Base-by-base conservation (phyloP, 805 yeast genomes). In the Debaryomyces castellii region DNA sequence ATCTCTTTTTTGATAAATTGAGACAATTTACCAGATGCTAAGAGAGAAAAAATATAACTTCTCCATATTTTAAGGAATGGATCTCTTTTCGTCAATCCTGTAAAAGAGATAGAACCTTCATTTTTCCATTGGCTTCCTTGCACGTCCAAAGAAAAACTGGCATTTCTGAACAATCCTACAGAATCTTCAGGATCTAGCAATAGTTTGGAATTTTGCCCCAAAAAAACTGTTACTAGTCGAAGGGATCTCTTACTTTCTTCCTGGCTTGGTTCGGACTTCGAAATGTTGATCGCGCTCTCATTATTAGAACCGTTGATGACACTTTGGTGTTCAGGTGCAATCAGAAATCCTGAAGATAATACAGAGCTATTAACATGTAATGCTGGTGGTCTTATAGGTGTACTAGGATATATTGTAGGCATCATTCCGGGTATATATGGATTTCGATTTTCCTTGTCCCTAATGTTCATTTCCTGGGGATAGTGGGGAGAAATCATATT, bases 101-200 rank as follows among this genome's bases (percentile, higher is more conserved):
- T 59, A 39, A 67, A 71, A 1, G 76, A 66, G 17, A 71, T 42
- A 6, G 62, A 58, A 2, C 77, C 77, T 39, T 70, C 74, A 39
- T 62, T 65, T 48, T 71, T 76, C 66, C 74, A 63, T 20, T 49
- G 48, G 2, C 62, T 57, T 8, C 76, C 76, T 43, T 71, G 76
- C 4, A 69, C 58, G 39, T 58, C 52, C 17, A 71, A 48, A 0
- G 75, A 62, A 44, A 40, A 56, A 40, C 70, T 66, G 5, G 76
- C 72, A 44, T 62, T 59, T 17, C 65, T 48, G 39, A 70, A 69
- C 0, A 63, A 45, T n/a, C 58, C 55, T 28, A 72, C 60, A 4
- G 62, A 51, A 50, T 72, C 76, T 32, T 61, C 49, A 2, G 69
- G 65, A 28, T 63, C 57, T 28, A 72, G 57, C 40, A 62, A 60